Evolutionary conservation across 2,329 filamentous ascomycete genomes (phyloP), one percentile per base, ranked within the genome.

Genomic region (Arachnopeziza araneosa): DNA sequence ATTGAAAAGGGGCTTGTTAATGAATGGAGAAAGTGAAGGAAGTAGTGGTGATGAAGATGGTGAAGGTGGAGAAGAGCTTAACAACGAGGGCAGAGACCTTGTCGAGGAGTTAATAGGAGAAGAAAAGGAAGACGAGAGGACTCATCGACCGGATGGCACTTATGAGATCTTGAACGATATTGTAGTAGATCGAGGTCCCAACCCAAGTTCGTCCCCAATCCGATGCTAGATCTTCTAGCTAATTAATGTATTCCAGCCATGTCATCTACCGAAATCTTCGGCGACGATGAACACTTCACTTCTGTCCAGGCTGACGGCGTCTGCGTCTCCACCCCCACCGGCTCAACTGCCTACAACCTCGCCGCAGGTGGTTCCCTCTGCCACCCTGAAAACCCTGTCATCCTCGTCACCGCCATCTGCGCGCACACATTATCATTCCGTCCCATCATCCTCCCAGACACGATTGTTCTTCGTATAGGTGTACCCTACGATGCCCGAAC

Each of bases 371-470:
- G 93, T 22, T 96, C 91, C 2, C 82, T 98, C 24, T 97, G 92
- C 70, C 93, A 98, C 72, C 93, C 93, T 0, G 95, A 98, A 68
- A 98, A 97, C 72, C 95, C 93, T 0, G 93, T 97, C 54, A 96
- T 98, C 75, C 85, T 98, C 1, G 85, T 98, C 6, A 96, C 93
- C 0, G 89, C 93, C 55, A 96, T 98, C 59, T 97, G 93, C 72
- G 91, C 95, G 1, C 93, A 98, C 75, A 97, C 93, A 0, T 81
- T 98, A 2, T 96, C 91, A 1, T 98, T 98, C 80, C 83, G 95
- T 12, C 93, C 93, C n/a, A 95, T 98, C 69, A 95, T 98, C 69
- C 80, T 98, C 2, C 95, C 95, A 0, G 95, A 99, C 75, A 97
- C 93, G 0, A 96, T 98, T 63, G 93, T 98, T 1, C 79, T 99